Evolutionary conservation across 2,329 filamentous ascomycete species (phyloP), one percentile per base, ranked within the genome.

Genomic region (Bipolaris oryzae): DNA sequence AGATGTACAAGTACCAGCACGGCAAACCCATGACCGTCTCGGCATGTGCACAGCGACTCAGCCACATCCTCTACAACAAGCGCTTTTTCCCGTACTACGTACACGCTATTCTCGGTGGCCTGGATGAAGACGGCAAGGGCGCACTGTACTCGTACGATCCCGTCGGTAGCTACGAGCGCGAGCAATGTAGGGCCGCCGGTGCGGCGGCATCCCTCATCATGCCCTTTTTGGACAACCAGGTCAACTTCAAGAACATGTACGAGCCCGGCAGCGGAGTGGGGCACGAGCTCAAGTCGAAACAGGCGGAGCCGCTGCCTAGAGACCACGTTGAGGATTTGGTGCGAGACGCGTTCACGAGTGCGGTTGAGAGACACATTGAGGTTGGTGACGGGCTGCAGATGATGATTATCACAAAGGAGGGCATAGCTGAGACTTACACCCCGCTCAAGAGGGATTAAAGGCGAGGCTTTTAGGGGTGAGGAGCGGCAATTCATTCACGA

Each of bases 81-180:
- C 91, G 95, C 46, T 99, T 99, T 84, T 99, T 99, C 83, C 95
- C 95, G 20, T 99, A 96, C 86, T 99, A 99, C 79, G 91, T 96
- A 56, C 88, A 94, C 72, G 94, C 94, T 31, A 98, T 99, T 76
- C 83, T 99, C 44, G 95, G 90, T 44, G 95, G 95, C 18, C 80
- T 99, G 60, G 96, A 99, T 71, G 95, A 98, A 80, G 88, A 98
- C 61, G 95, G 95, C 68, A 90, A 88, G 77, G 96, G 95, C 57
- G 94, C 94, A 51, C 84, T 99, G 60, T 99, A 97, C 84, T 95
- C 90, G 63, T 99, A 99, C 81, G 95, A 99, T 75, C 95, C 95
- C 1, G 95, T 99, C 39, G 95, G 95, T 68, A 96, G 91, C 76
- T 99, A 98, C 80, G 95, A 99, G 84, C 84, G 95, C 65, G 95